Conservation (phyloP, 2,329 filamentous ascomycete genomes). For the Thelonectria discophora region DNA sequence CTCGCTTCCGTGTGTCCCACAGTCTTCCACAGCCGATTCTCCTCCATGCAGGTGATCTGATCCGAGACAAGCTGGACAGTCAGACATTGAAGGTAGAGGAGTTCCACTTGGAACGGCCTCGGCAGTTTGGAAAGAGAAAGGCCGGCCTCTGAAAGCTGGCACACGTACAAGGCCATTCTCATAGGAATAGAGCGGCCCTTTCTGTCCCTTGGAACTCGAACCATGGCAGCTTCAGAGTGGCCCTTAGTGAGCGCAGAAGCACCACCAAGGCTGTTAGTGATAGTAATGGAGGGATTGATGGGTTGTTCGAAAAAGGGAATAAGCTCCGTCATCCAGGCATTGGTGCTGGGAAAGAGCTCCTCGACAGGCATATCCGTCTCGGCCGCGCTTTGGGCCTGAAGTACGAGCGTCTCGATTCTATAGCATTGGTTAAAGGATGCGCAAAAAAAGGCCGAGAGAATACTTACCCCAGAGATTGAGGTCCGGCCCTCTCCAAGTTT, state of each 20-base stretch:
- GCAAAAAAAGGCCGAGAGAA: background rate
- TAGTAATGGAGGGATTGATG: slow-evolving; percentile 71
- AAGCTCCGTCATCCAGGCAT: slow-evolving; percentile 74
- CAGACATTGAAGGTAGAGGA: slow-evolving; percentile 61
- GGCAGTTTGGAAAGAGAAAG: slow-evolving; percentile 53
- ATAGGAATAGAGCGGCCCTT: slow-evolving; percentile 77
- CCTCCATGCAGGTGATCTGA: slow-evolving; percentile 58
- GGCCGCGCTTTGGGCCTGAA: slow-evolving; percentile 52
- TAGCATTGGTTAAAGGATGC: background rate
- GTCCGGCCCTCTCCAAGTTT: slow-evolving; percentile 60
- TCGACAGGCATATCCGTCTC: slow-evolving; percentile 44
- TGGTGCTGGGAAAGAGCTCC: slow-evolving; percentile 69
- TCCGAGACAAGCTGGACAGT: slow-evolving; percentile 63
- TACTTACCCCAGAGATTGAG: slow-evolving; percentile 61
- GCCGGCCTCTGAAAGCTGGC: slow-evolving; percentile 61
- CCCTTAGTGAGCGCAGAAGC: slow-evolving; percentile 69
- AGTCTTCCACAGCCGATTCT: slow-evolving; percentile 58
- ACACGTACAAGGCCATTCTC: slow-evolving; percentile 77
- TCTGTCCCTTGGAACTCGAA: slow-evolving; percentile 64
- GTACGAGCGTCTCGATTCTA: slow-evolving; percentile 63
- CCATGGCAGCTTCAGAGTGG: slow-evolving; percentile 33
- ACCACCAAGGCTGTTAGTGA: slow-evolving; percentile 78
- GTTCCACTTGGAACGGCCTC: slow-evolving; percentile 55
- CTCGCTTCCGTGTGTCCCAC: slow-evolving; percentile 49
- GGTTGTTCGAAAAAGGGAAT: slow-evolving; percentile 57